Percentiles rank a stretch among this genome's conserved stretches.
phyloP scores from a whole-genome alignment of 331 rosid species.

The Quercus tomentella region DNA sequence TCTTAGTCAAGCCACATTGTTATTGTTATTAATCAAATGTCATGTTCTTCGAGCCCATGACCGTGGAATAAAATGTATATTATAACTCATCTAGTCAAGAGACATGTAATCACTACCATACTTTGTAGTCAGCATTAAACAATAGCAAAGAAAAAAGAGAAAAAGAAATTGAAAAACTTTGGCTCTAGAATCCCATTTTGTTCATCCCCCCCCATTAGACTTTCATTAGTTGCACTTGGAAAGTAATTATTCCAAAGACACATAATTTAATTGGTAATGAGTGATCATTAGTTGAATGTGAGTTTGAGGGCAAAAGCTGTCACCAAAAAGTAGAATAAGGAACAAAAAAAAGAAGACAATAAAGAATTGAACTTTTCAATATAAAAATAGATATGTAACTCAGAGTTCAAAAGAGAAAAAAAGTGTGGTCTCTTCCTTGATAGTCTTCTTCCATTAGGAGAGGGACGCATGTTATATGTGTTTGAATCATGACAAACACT shows the following conservation, averaged over 20 bases:
- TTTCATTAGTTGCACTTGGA: slow-evolving; percentile 22
- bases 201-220: neutral
- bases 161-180: neutral
- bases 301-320: slow-evolving; percentile 34
- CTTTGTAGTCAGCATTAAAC: slow-evolving; percentile 28
- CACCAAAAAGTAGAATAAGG: slow-evolving; percentile 37
- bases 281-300: slow-evolving; percentile 42
- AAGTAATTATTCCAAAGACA: slow-evolving; percentile 25
- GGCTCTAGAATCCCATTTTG: neutral
- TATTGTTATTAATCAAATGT: neutral
- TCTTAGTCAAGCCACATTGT: slow-evolving; percentile 16
- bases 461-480: slow-evolving; percentile 4
- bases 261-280: slow-evolving; percentile 26
- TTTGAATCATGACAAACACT: neutral
- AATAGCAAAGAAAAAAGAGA: slow-evolving; percentile 4
- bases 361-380: slow-evolving; percentile 5
- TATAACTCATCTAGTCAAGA: slow-evolving; percentile 21
- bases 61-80: slow-evolving; percentile 5
- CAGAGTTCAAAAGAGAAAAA: neutral
- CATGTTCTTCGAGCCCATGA: slow-evolving; percentile 22
- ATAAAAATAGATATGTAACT: neutral
- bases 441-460: slow-evolving; percentile 21
- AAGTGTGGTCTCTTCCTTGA: slow-evolving; percentile 15
- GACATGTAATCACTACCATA: slow-evolving; percentile 28
- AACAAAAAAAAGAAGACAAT: slow-evolving; percentile 26